Percentiles rank a stretch among this genome's conserved stretches.
Conservation (phyloP, 345 rosid species). For the Eucalyptus polybractea region DNA sequence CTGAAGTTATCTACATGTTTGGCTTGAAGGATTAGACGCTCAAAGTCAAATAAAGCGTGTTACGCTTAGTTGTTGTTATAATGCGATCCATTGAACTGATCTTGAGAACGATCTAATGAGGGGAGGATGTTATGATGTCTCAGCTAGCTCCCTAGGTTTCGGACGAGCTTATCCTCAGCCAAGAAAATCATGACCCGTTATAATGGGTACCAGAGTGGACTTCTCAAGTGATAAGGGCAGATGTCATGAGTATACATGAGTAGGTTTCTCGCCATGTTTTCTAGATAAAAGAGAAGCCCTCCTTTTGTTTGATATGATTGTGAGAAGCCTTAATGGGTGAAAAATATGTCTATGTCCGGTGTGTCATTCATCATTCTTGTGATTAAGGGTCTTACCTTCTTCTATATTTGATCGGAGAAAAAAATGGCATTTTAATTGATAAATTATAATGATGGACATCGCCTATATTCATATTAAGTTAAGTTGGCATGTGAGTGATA, state of each 20-base stretch:
- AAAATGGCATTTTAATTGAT: not conserved
- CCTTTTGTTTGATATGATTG: not conserved
- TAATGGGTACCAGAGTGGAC: not conserved
- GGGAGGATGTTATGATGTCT: not conserved
- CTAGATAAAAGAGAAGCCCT: not conserved
- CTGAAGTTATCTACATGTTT: not conserved
- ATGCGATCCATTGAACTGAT: not conserved
- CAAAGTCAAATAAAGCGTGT: not conserved
- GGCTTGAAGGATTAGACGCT: not conserved
- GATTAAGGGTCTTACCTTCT: not conserved
- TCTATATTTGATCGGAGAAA: not conserved
- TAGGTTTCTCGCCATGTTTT: not conserved
- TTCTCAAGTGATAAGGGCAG: not conserved
- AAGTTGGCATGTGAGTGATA: not conserved
- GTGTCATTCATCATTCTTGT: not conserved
- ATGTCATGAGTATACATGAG: not conserved
- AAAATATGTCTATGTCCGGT: not conserved
- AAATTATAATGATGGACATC: not conserved
- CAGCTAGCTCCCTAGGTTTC: not conserved
- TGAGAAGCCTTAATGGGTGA: not conserved
- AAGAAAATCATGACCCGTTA: not conserved
- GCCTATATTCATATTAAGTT: accelerated
- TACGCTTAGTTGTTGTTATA: not conserved
- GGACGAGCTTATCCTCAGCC: not conserved
- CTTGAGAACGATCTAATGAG: not conserved